Evolutionary conservation across 371 early-diverging fungal species (phyloP), one percentile per base, ranked within the genome.

Genomic region (Ordospora colligata): DNA sequence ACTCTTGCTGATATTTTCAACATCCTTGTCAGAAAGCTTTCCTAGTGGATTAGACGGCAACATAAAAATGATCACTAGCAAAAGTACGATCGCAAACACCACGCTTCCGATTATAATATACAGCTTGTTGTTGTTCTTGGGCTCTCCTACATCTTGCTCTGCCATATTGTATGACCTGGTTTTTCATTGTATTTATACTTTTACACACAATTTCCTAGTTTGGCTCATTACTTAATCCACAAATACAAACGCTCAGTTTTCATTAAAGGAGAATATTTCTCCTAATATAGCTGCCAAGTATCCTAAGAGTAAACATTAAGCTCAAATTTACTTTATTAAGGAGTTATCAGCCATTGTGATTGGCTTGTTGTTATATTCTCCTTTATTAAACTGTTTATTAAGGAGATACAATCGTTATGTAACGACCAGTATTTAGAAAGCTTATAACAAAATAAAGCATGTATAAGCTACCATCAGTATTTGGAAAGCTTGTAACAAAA

Each of bases 111-210:
- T n/a, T 37, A 37, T 12, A 11, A 7, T 9, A 6, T n/a, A 1
- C 7, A 58, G 1, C 11, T n/a, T 58, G 5, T 19, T 25, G 12
- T 58, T 53, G 25, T 23, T 37, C 32, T 37, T 58, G n/a, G 25
- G 32, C 5, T 32, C 32, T 32, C 32, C 32, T 32, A 1, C 5
- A 32, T 32, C 32, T 5, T 32, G 32, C 32, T 32, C 32, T 32
- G 32, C 32, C 32, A 32, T 32, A 32, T 32, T 5, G 32, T 32
- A 32, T 32, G 32, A 2, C 32, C 32, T 32, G 32, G 1, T 32
- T 58, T 58, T 58, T 58, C 19, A 10, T 14, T 3, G 6, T 58
- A 58, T 58, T 58, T 58, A 58, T 58, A 58, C 37, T 58, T 58
- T 58, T 58, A n/a, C 40, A 6, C 11, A 11, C 12, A 58, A 58